phyloP scores from a whole-genome alignment of 2,329 filamentous ascomycete species.

The Fusarium annulatum region DNA sequence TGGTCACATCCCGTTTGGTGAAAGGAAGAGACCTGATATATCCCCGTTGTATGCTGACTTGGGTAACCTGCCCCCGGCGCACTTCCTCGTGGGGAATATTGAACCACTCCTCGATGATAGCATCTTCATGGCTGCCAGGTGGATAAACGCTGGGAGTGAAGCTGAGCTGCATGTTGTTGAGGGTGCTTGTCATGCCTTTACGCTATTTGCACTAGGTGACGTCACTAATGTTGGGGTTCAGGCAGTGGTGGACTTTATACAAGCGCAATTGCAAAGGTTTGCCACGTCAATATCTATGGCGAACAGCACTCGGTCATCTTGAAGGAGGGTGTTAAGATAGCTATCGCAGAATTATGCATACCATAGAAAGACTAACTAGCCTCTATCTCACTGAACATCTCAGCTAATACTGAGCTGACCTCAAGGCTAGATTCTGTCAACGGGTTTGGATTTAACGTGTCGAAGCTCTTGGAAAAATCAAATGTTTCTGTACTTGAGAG shows the following conservation, averaged over 20 bases:
- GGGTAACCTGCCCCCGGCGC: neutral
- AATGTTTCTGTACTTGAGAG: neutral
- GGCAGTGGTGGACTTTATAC: neutral
- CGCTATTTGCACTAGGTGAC: neutral
- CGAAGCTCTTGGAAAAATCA: neutral
- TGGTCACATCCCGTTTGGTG: neutral
- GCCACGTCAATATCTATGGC: no score
- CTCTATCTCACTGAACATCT: neutral
- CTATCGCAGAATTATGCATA: neutral
- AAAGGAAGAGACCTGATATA: neutral
- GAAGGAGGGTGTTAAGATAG: no score
- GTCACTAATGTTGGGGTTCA: neutral
- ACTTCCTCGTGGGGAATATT: neutral
- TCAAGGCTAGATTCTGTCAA: neutral
- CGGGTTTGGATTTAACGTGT: neutral
- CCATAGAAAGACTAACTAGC: neutral
- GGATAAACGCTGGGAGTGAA: neutral
- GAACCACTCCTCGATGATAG: neutral
- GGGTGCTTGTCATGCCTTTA: neutral
- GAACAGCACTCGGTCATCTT: no score
- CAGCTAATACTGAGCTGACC: neutral
- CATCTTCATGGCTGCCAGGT: neutral
- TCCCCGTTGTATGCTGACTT: neutral
- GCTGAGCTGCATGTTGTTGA: neutral
- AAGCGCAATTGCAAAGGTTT: no score